Evolutionary conservation across 176 grass and related monocot species (phyloP).

Genomic region (Oryza meyeriana): DNA sequence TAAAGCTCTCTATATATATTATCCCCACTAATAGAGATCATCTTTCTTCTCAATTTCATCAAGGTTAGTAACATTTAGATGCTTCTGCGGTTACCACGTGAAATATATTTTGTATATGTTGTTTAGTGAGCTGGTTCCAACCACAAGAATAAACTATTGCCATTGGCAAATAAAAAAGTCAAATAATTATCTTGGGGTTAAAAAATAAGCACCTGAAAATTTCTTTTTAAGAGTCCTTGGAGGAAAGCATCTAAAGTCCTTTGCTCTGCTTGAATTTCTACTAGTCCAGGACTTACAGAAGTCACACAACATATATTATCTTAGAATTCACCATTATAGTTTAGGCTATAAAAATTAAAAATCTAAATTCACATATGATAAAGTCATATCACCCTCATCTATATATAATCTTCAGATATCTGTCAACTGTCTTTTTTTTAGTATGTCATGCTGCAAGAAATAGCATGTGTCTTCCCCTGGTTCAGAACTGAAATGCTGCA

Average conservation of each 20-base stretch:
- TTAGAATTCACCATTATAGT: background rate
- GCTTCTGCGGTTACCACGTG: background rate
- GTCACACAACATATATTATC: background rate
- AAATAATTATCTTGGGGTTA: background rate
- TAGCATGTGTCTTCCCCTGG: background rate
- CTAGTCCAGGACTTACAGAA: background rate
- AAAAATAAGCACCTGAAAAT: background rate
- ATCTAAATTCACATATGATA: background rate
- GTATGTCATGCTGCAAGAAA: too few species aligned
- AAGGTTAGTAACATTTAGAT: too few species aligned
- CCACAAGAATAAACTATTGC: background rate
- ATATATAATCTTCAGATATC: background rate
- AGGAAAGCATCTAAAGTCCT: background rate
- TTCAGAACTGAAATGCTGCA: background rate
- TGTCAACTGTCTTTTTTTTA: background rate
- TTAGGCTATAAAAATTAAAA: background rate
- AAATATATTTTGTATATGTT: background rate
- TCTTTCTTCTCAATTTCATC: too few species aligned
- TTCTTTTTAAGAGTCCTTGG: background rate
- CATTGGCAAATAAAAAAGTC: background rate
- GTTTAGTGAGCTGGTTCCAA: background rate
- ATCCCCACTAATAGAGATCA: too few species aligned
- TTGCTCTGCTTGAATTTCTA: background rate
- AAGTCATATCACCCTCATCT: background rate
- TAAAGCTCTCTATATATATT: too few species aligned